Evolutionary conservation across 148 eudicot genomes (phyloP).

Genomic region (Cornus florida): DNA sequence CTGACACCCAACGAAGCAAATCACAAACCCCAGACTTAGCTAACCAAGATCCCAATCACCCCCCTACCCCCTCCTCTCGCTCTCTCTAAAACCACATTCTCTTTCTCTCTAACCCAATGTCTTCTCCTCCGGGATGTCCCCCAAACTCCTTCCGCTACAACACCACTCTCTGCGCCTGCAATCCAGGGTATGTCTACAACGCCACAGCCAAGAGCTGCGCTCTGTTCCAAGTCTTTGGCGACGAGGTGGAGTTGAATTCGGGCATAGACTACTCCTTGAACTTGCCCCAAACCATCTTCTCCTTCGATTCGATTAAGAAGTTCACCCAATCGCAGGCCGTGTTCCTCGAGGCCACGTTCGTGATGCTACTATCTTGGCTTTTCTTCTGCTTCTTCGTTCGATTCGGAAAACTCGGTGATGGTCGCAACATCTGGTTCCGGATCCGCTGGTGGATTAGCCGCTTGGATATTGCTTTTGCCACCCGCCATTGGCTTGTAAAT

Average conservation of each 20-base stretch:
- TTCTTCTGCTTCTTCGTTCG: slow-evolving; percentile 57
- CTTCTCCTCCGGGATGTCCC: slow-evolving; percentile 27
- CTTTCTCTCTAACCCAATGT: not conserved
- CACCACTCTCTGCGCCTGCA: slow-evolving; percentile 63
- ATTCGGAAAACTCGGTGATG: slow-evolving; percentile 60
- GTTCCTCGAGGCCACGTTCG: slow-evolving; percentile 67
- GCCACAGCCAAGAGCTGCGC: slow-evolving; percentile 39
- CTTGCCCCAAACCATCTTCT: slow-evolving; percentile 61
- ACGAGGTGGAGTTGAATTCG: slow-evolving; percentile 40
- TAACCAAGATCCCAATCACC: not conserved
- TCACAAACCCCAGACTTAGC: not conserved
- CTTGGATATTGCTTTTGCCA: slow-evolving; percentile 75
- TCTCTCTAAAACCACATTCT: not conserved
- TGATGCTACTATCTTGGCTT: slow-evolving; percentile 64
- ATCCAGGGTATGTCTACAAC: slow-evolving; percentile 68
- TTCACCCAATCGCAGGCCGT: slow-evolving; percentile 87
- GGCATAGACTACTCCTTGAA: slow-evolving; percentile 64
- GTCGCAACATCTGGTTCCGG: slow-evolving; percentile 62
- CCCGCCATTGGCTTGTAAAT: slow-evolving; percentile 87
- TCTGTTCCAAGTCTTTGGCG: slow-evolving; percentile 31
- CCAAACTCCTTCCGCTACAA: slow-evolving; percentile 56
- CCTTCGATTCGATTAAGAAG: slow-evolving; percentile 67
- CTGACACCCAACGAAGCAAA: not conserved
- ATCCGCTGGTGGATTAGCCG: slow-evolving; percentile 96
- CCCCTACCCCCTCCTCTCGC: not conserved